Evolutionary conservation across 148 eudicot species (phyloP).

Genomic region (Persicaria maculosa): DNA sequence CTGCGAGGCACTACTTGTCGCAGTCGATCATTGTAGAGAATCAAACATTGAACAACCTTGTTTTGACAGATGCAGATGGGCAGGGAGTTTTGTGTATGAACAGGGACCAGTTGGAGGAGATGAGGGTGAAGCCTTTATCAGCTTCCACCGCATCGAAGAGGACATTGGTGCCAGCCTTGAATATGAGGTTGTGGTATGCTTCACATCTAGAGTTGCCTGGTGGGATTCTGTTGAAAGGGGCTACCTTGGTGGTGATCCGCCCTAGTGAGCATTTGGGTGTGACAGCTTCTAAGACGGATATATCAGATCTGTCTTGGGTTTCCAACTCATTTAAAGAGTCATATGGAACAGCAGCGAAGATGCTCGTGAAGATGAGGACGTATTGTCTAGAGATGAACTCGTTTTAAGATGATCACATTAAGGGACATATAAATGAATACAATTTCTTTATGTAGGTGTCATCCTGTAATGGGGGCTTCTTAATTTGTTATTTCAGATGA

Average conservation of each 20-base stretch:
- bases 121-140: slow-evolving; percentile 67
- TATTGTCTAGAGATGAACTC: slow-evolving; percentile 83
- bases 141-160: slow-evolving; percentile 61
- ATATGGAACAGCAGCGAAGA: slow-evolving; percentile 49
- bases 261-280: slow-evolving; percentile 47
- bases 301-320: slow-evolving; percentile 44
- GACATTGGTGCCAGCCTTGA: slow-evolving; percentile 61
- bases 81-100: slow-evolving; percentile 78
- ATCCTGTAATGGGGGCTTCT: neutral
- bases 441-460: neutral
- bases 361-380: slow-evolving; percentile 58
- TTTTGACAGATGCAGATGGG: slow-evolving; percentile 65
- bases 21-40: slow-evolving; percentile 74
- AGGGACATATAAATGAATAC: slow-evolving; percentile 2
- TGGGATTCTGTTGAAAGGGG: slow-evolving; percentile 61
- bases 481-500: neutral
- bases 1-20: slow-evolving; percentile 61
- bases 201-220: slow-evolving; percentile 50
- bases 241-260: slow-evolving; percentile 57
- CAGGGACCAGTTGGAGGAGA: slow-evolving; percentile 56
- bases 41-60: slow-evolving; percentile 54
- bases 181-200: slow-evolving; percentile 68
- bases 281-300: slow-evolving; percentile 29
- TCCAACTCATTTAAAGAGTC: slow-evolving; percentile 57
- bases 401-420: slow-evolving; percentile 24